Base-by-base conservation (phyloP, 768 basidiomycete species). In the Coprinopsis sp. region DNA sequence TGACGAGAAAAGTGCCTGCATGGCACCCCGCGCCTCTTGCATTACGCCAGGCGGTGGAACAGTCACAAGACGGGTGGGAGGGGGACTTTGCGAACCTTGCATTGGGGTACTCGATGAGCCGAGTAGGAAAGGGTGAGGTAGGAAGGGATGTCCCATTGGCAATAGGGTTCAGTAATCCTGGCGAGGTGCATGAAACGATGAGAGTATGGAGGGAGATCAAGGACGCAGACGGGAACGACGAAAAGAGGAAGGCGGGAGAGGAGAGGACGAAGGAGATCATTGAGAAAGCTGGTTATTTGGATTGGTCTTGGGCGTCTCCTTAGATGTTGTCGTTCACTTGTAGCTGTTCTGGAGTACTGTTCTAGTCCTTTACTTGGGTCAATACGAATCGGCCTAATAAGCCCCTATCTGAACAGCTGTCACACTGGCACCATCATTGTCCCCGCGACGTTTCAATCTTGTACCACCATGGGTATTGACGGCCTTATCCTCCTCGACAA, bases 401-500 rank as follows among this genome's bases (percentile, higher is more conserved):
- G n/a, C n/a, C n/a, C n/a, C n/a, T n/a, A n/a, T n/a, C n/a, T n/a
- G n/a, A n/a, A n/a, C n/a, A n/a, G n/a, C n/a, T n/a, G n/a, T n/a
- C n/a, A n/a, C n/a, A n/a, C n/a, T n/a, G n/a, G n/a, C n/a, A n/a
- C n/a, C n/a, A n/a, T n/a, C n/a, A n/a, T n/a, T n/a, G n/a, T n/a
- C n/a, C n/a, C n/a, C n/a, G n/a, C n/a, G n/a, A n/a, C n/a, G n/a
- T n/a, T n/a, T n/a, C n/a, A n/a, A n/a, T n/a, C n/a, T n/a, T n/a
- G n/a, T n/a, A 36, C 14, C 18, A 37, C 18, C n/a, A 89, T 88
- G 87, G 79, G 79, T 51, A 82, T 91, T 60, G 87, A 91, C 66
- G 88, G 88, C 14, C 64, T 91, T 44, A 89, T 91, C 54, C 80
- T 91, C 47, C 69, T 91, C 47, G 88, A 91, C 65, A 74, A 72